These are phyloP conservation scores for Lobosporangium transversale DNA, from an alignment of 192 early-diverging fungal genomes.

Conservation along the genomic window DNA sequence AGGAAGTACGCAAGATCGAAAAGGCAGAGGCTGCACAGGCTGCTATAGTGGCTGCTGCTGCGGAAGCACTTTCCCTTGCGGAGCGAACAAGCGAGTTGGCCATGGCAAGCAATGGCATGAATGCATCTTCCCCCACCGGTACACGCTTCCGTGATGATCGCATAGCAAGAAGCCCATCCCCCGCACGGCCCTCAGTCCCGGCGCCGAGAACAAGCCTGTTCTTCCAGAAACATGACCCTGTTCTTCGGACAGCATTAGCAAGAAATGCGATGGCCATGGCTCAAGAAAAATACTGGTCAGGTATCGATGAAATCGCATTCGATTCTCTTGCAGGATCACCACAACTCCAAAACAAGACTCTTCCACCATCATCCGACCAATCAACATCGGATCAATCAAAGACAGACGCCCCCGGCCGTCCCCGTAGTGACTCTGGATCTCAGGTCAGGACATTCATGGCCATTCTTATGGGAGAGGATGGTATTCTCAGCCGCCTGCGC, in stretches of 20 bases:
- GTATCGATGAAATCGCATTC: constrained; percentile 50
- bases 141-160: constrained; percentile 2
- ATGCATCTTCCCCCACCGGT: constrained; percentile 2
- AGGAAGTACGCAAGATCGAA: constrained; percentile 52
- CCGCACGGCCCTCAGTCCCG: constrained; percentile 10
- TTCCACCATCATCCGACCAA: not conserved
- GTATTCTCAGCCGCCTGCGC: constrained; percentile 34
- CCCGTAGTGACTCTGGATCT: constrained; percentile 42
- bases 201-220: constrained; percentile 48
- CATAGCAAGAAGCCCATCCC: constrained; percentile 33
- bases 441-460: constrained; percentile 31
- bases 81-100: constrained; percentile 9
- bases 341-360: constrained; percentile 10
- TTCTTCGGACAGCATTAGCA: constrained; percentile 37
- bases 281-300: constrained; percentile 49
- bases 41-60: constrained; percentile 29
- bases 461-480: constrained; percentile 51
- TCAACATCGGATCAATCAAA: not conserved
- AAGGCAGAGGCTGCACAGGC: constrained; percentile 46
- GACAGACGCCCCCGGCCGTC: constrained; percentile 4
- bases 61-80: constrained; percentile 12
- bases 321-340: constrained; percentile 41
- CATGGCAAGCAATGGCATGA: constrained; percentile 1
- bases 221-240: constrained; percentile 51
- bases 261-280: constrained; percentile 44